Evolutionary conservation across 495 filamentous ascomycete genomes (phyloP).

Genomic region (Aspergillus indologenus): DNA sequence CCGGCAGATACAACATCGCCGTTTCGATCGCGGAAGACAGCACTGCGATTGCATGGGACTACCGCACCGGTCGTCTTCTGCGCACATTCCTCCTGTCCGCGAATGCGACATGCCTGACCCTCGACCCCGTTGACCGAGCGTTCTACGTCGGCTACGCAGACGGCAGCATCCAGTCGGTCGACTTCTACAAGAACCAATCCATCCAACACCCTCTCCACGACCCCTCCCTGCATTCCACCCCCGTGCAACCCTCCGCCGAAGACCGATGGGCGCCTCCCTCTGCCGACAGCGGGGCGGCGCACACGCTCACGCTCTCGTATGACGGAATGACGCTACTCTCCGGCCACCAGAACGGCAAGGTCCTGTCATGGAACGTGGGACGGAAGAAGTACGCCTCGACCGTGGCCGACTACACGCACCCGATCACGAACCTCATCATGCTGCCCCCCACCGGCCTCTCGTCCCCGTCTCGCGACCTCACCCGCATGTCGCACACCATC

Average conservation of each 20-base stretch:
- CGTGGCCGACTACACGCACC: slow-evolving; percentile 66
- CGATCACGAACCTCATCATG: slow-evolving; percentile 75
- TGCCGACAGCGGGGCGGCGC: slow-evolving; percentile 57
- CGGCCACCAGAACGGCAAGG: slow-evolving; percentile 75
- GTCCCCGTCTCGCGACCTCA: slow-evolving; percentile 27
- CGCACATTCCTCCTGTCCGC: slow-evolving; percentile 75
- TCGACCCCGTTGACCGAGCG: slow-evolving; percentile 83
- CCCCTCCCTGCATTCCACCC: slow-evolving; percentile 48
- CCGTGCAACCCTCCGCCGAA: slow-evolving; percentile 53
- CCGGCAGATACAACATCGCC: slow-evolving; percentile 67
- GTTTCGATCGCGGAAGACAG: slow-evolving; percentile 77
- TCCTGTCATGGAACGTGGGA: slow-evolving; percentile 77
- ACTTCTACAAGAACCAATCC: slow-evolving; percentile 63
- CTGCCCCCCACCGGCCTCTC: slow-evolving; percentile 61
- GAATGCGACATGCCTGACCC: slow-evolving; percentile 64
- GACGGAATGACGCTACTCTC: slow-evolving; percentile 78
- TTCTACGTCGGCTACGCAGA: slow-evolving; percentile 82
- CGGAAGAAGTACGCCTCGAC: slow-evolving; percentile 58
- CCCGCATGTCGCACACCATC: slow-evolving; percentile 56
- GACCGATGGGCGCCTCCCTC: slow-evolving; percentile 60
- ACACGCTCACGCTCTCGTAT: slow-evolving; percentile 67
- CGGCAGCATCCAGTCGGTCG: slow-evolving; percentile 74
- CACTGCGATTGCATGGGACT: slow-evolving; percentile 86
- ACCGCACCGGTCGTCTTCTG: slow-evolving; percentile 67
- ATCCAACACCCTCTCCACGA: slow-evolving; percentile 53